Evolutionary conservation across 495 filamentous ascomycete genomes (phyloP).

Genomic region (Baudoinia panamericana): DNA sequence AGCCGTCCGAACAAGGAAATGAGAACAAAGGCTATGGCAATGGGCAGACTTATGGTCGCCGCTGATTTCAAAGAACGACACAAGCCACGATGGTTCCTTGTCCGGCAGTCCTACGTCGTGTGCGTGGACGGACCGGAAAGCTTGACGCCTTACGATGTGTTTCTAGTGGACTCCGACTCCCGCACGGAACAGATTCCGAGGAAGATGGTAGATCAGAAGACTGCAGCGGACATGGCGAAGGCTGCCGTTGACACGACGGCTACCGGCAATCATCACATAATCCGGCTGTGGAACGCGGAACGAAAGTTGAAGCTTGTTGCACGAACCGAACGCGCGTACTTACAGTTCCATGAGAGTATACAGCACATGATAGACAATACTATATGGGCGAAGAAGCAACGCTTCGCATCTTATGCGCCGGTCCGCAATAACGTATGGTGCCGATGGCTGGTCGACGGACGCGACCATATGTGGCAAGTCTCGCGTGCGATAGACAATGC

Average conservation of each 20-base stretch:
- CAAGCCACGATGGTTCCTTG: conserved; percentile 90
- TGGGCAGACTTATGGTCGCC: conserved; percentile 37
- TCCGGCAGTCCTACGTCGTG: conserved; percentile 93
- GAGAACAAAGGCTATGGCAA: conserved; percentile 1
- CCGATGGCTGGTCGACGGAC: conserved; percentile 92
- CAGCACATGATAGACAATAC: conserved; percentile 68
- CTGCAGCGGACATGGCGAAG: conserved; percentile 24
- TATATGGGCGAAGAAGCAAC: conserved; percentile 66
- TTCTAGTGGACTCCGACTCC: conserved; percentile 80
- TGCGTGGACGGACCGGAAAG: conserved; percentile 96
- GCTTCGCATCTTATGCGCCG: conserved; percentile 89
- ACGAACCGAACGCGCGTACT: conserved; percentile 73
- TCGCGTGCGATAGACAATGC: conserved; percentile 95
- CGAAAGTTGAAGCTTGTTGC: conserved; percentile 82
- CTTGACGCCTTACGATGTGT: conserved; percentile 98
- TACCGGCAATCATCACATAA: conserved; percentile 65
- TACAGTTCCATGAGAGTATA: conserved; percentile 90
- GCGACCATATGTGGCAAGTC: conserved; percentile 99
- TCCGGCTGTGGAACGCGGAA: conserved; percentile 77
- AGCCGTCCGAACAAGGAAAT: conserved; percentile 7
- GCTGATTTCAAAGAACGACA: conserved; percentile 61
- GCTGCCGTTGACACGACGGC: conserved; percentile 53
- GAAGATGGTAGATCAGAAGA: conserved; percentile 44
- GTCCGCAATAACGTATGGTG: conserved; percentile 77
- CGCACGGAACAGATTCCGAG: conserved; percentile 55